Conservation (phyloP, 345 rosid genomes). For the Eucalyptus guilfoylei region DNA sequence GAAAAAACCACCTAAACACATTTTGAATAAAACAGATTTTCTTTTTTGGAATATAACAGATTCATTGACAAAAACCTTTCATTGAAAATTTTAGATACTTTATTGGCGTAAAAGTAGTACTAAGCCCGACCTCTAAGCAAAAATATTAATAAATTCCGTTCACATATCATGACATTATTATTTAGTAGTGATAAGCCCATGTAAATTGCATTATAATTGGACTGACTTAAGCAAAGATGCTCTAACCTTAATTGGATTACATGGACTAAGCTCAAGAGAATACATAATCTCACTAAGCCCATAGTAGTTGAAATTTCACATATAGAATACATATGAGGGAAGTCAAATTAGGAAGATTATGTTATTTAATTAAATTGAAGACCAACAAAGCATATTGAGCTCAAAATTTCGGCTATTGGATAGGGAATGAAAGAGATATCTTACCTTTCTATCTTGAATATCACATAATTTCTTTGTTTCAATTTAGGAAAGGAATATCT, state of each 20-base stretch:
- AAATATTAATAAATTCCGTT: too few relatives aligned
- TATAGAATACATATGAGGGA: too few relatives aligned
- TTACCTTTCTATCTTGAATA: too few relatives aligned
- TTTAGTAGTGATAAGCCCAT: background rate
- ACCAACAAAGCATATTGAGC: background rate
- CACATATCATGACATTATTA: background rate
- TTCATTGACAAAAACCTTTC: background rate
- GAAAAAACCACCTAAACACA: background rate
- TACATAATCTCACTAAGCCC: background rate
- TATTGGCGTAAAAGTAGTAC: background rate
- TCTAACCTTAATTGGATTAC: background rate
- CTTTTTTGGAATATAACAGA: background rate
- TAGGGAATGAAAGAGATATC: too few relatives aligned
- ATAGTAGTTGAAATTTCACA: background rate
- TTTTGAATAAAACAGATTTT: background rate
- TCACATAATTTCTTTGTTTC: too few relatives aligned
- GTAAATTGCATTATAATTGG: background rate
- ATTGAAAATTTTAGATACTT: background rate
- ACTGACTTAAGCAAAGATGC: background rate
- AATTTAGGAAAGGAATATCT: too few relatives aligned
- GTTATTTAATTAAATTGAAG: background rate
- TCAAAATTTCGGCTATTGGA: background rate
- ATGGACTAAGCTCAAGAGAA: background rate
- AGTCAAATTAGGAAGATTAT: too few relatives aligned
- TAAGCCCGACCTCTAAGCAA: background rate